A percentile compares a stretch with the other conserved stretches of the same genome.
Conservation (phyloP, 345 rosid genomes). For the Dipteronia dyeriana region DNA sequence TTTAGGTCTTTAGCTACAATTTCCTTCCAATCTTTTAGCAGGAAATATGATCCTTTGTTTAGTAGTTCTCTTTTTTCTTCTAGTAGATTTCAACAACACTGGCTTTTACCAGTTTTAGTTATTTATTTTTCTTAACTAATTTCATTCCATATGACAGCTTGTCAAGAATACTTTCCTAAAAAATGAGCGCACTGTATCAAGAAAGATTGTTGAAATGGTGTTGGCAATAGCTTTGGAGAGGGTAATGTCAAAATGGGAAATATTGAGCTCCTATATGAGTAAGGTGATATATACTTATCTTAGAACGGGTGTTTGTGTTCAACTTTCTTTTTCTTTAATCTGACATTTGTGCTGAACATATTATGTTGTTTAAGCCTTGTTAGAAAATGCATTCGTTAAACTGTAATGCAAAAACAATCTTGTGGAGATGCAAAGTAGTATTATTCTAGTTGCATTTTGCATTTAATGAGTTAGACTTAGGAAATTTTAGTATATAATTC, state of each 20-base stretch:
- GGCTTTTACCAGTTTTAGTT: not conserved
- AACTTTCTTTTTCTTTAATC: not conserved
- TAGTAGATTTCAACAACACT: not conserved
- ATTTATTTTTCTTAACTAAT: not conserved
- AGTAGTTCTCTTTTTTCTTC: not conserved
- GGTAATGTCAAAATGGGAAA: constrained; percentile 34
- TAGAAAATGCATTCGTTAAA: constrained; percentile 1
- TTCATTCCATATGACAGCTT: constrained; percentile 22
- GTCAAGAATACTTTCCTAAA: constrained; percentile 30
- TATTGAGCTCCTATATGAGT: constrained; percentile 32
- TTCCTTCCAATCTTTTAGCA: not conserved
- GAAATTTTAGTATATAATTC: too few relatives aligned
- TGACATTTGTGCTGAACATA: not conserved
- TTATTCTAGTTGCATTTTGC: too few relatives aligned
- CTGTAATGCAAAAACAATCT: not conserved
- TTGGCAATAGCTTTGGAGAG: constrained; percentile 37
- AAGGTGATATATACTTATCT: constrained; percentile 20
- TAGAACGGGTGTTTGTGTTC: not conserved
- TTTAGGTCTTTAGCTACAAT: not conserved
- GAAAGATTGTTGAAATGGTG: constrained; percentile 34
- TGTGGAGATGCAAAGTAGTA: not conserved
- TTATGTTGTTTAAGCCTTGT: not conserved
- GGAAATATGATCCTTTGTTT: not conserved
- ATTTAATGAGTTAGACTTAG: too few relatives aligned
- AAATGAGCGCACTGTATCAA: constrained; percentile 24